phyloP scores from a whole-genome alignment of 139 green algal species.

The Tetraselmis chui region DNA sequence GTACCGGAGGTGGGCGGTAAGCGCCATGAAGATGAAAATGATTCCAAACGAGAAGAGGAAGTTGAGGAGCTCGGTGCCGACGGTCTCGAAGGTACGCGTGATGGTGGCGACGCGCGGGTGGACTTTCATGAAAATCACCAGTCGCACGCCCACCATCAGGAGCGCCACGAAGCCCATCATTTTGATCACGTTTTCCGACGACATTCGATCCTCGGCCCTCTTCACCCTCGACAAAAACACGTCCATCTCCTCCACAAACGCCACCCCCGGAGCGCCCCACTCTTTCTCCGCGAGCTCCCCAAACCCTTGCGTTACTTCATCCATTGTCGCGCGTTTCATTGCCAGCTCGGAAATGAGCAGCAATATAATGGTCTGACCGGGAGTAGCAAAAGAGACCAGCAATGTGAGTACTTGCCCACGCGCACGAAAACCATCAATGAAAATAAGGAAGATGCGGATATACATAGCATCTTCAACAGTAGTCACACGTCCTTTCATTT shows the following conservation, averaged over 20 bases:
- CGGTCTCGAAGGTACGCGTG: neutral
- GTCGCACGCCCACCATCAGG: neutral
- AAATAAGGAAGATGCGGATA: too few species aligned
- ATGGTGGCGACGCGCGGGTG: neutral
- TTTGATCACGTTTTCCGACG: neutral
- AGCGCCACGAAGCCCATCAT: neutral
- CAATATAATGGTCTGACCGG: neutral
- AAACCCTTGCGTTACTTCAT: neutral
- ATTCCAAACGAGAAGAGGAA: neutral
- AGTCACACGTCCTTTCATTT: too few species aligned
- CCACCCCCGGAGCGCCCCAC: neutral
- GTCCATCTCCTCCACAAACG: neutral
- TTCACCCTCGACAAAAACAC: neutral
- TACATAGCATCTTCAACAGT: too few species aligned
- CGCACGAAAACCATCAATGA: too few species aligned
- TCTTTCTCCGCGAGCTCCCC: neutral
- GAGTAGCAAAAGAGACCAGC: too few species aligned
- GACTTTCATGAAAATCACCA: neutral
- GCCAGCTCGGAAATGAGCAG: neutral
- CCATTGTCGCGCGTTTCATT: neutral
- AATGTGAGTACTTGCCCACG: too few species aligned
- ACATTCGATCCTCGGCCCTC: neutral
- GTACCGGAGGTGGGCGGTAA: neutral
- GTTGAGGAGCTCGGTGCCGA: neutral
- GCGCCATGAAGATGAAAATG: neutral